Evolutionary conservation across 2,329 filamentous ascomycete species (phyloP).

Genomic region (Pestalotiopsis sp.): DNA sequence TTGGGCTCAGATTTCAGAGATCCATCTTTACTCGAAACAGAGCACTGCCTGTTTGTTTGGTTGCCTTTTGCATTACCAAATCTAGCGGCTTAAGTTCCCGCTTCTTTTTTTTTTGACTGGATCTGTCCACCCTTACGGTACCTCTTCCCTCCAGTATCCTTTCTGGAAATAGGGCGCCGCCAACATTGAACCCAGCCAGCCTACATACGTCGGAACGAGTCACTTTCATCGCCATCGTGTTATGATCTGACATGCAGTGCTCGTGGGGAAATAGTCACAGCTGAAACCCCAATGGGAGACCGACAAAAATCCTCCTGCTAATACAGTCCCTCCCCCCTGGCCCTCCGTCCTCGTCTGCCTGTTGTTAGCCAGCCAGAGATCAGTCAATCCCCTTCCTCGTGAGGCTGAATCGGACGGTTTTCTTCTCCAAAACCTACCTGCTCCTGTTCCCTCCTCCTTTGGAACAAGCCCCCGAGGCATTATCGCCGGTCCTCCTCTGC

Average conservation of each 20-base stretch:
- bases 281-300: conserved; percentile 8
- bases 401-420: conserved; percentile 4
- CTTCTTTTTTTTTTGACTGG: neutral
- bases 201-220: neutral
- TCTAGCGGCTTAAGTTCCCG: neutral
- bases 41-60: neutral
- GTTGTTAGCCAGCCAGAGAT: neutral
- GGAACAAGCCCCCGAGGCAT: neutral
- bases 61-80: neutral
- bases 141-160: neutral
- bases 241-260: conserved; percentile 6
- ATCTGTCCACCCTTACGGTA: no score
- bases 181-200: neutral
- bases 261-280: conserved; percentile 2
- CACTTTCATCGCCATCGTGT: neutral
- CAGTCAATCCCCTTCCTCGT: neutral
- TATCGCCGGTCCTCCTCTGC: neutral
- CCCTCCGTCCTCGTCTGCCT: neutral
- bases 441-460: neutral
- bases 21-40: neutral
- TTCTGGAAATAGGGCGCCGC: neutral
- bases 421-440: neutral
- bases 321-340: neutral
- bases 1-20: neutral
- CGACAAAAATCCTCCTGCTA: neutral